Conservation (phyloP, 2,329 filamentous ascomycete genomes). For the Exophiala sp. region DNA sequence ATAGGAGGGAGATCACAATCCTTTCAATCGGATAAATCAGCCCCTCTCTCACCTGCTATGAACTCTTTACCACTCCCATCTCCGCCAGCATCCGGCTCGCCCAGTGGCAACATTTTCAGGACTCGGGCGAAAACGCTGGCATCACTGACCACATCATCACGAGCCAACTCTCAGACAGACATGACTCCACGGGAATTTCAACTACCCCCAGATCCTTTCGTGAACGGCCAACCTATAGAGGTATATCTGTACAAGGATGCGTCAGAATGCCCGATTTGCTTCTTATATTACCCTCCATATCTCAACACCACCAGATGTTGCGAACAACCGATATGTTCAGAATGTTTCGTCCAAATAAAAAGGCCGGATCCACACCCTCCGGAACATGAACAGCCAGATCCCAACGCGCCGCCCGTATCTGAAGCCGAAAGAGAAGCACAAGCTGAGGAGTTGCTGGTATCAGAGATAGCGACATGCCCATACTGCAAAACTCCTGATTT, state of each 20-base stretch:
- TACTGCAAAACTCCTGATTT: slow-evolving; percentile 96
- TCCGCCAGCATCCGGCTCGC: slow-evolving; percentile 50
- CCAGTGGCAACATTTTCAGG: slow-evolving; percentile 63
- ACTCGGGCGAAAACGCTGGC: slow-evolving; percentile 86
- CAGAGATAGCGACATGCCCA: slow-evolving; percentile 86
- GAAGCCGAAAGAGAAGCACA: slow-evolving; percentile 39
- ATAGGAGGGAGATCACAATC: slow-evolving; percentile 75
- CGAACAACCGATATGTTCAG: slow-evolving; percentile 93
- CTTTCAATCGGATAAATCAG: slow-evolving; percentile 68
- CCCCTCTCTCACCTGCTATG: slow-evolving; percentile 57
- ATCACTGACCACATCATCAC: slow-evolving; percentile 72
- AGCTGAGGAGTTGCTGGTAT: slow-evolving; percentile 66
- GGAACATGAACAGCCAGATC: slow-evolving; percentile 61
- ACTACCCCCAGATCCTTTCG: slow-evolving; percentile 76
- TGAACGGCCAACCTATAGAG: slow-evolving; percentile 92
- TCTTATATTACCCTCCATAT: slow-evolving; percentile 90
- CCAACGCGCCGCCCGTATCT: slow-evolving; percentile 35
- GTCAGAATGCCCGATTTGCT: slow-evolving; percentile 90
- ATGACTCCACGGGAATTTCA: slow-evolving; percentile 72
- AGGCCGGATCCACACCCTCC: slow-evolving; percentile 85
- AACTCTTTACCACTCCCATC: slow-evolving; percentile 60
- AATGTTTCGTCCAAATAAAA: slow-evolving; percentile 99
- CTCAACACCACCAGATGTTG: slow-evolving; percentile 93
- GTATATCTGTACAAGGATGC: slow-evolving; percentile 91
- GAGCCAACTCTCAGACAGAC: slow-evolving; percentile 69